Evolutionary conservation across 139 green algal species (phyloP).

Genomic region (Marvania coccoides): DNA sequence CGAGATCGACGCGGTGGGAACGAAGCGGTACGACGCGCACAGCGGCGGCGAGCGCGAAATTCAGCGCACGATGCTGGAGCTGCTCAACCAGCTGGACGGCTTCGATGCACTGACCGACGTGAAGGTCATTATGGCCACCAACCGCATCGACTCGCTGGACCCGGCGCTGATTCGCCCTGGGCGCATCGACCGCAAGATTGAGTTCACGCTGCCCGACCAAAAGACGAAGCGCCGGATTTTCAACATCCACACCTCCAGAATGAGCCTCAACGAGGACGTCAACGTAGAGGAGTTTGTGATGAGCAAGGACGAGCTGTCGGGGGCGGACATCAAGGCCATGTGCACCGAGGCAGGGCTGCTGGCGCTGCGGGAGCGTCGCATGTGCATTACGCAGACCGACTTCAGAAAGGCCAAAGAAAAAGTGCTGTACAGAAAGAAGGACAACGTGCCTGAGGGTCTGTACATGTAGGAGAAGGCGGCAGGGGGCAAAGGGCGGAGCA

Average conservation of each 20-base stretch:
- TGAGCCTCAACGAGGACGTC: slow-evolving; percentile 92
- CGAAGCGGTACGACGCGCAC: slow-evolving; percentile 92
- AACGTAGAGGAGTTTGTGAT: slow-evolving; percentile 97
- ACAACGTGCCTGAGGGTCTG: slow-evolving; percentile 93
- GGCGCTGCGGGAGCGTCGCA: slow-evolving; percentile 90
- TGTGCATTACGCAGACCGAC: slow-evolving; percentile 83
- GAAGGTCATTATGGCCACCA: slow-evolving; percentile 99
- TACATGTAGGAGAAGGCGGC: slow-evolving; percentile 85
- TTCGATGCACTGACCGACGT: slow-evolving; percentile 93
- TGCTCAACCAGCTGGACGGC: slow-evolving; percentile 97
- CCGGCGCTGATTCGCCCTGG: slow-evolving; percentile 93
- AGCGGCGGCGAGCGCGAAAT: slow-evolving; percentile 94
- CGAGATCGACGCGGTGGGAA: slow-evolving; percentile 98
- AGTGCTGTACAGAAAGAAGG: slow-evolving; percentile 99
- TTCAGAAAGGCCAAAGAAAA: slow-evolving; percentile 88
- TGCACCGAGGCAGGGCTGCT: slow-evolving; percentile 98
- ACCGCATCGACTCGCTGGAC: slow-evolving; percentile 95
- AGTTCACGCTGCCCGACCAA: slow-evolving; percentile 97
- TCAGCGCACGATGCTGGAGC: slow-evolving; percentile 97
- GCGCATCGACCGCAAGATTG: slow-evolving; percentile 92
- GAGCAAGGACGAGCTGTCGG: slow-evolving; percentile 87
- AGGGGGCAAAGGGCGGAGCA: too few species aligned
- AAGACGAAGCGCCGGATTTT: slow-evolving; percentile 99
- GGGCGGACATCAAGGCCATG: slow-evolving; percentile 98
- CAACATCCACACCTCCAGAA: slow-evolving; percentile 78